Evolutionary conservation across 2,329 filamentous ascomycete genomes (phyloP).

Genomic region (Penicillium sumatraense): DNA sequence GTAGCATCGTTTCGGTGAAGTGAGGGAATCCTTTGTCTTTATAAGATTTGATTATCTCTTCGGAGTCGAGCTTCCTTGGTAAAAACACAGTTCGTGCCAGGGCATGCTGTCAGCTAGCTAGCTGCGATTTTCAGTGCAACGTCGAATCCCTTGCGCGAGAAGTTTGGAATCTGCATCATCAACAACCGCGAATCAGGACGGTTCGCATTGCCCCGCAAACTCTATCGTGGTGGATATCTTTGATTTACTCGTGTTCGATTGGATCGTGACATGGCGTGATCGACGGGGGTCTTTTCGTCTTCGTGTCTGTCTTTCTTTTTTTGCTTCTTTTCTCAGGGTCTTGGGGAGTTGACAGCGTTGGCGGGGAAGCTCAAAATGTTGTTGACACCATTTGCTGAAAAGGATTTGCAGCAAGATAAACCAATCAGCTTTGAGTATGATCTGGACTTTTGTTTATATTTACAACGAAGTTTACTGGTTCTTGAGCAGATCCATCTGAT

Average conservation of each 20-base stretch:
- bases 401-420: too few relatives aligned
- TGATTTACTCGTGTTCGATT: background rate
- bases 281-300: slow-evolving; percentile 5
- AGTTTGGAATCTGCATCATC: background rate
- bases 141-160: slow-evolving; percentile 1
- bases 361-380: background rate
- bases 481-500: too few relatives aligned
- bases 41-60: slow-evolving; percentile 15
- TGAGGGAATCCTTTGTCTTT: background rate
- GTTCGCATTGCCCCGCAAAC: slow-evolving; percentile 1
- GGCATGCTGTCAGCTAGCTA: background rate
- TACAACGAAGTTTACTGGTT: too few relatives aligned
- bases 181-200: background rate
- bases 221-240: slow-evolving; percentile 7
- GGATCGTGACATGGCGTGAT: slow-evolving; percentile 21
- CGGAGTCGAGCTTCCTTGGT: background rate
- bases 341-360: background rate
- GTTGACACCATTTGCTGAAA: too few relatives aligned
- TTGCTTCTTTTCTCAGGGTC: too few relatives aligned
- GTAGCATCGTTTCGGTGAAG: too few relatives aligned
- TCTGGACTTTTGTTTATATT: too few relatives aligned
- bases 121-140: background rate
- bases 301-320: background rate
- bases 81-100: too few relatives aligned
- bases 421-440: too few relatives aligned